These are phyloP conservation scores for Hemerocallis citrina DNA, from an alignment of 106 monocot species.

Conservation along the genomic window DNA sequence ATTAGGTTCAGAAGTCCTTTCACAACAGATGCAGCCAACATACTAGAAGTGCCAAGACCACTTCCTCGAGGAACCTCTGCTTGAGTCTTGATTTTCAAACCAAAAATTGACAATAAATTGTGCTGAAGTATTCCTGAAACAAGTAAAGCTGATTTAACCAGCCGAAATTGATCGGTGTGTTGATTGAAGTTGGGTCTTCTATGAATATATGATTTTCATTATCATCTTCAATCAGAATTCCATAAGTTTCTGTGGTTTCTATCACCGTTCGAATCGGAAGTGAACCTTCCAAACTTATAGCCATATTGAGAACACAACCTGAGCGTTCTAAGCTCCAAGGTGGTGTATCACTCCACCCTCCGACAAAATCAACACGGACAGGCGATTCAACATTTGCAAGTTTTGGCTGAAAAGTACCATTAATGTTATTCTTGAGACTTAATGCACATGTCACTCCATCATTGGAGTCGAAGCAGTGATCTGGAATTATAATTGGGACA, in stretches of 20 bases:
- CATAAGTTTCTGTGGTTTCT: slow-evolving; percentile 45
- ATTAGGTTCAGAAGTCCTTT: slow-evolving; percentile 82
- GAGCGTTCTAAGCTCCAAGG: slow-evolving; percentile 93
- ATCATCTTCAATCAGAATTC: slow-evolving; percentile 73
- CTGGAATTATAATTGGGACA: slow-evolving; percentile 18
- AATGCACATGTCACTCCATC: slow-evolving; percentile 8
- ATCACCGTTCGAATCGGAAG: slow-evolving; percentile 57
- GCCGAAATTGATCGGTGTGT: slow-evolving; percentile 75
- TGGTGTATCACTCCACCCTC: slow-evolving; percentile 99
- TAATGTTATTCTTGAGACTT: neutral
- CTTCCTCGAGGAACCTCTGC: slow-evolving; percentile 92
- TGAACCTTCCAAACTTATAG: slow-evolving; percentile 59
- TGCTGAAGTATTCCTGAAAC: slow-evolving; percentile 51
- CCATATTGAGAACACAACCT: slow-evolving; percentile 97
- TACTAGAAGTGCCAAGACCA: slow-evolving; percentile 95
- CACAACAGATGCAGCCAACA: slow-evolving; percentile 90
- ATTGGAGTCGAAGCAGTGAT: slow-evolving; percentile 5
- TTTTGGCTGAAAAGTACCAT: slow-evolving; percentile 19
- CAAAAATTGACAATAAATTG: slow-evolving; percentile 26
- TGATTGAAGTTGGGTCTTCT: slow-evolving; percentile 46
- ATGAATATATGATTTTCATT: slow-evolving; percentile 46
- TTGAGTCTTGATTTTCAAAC: slow-evolving; percentile 67
- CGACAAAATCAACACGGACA: slow-evolving; percentile 94
- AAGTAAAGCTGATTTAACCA: slow-evolving; percentile 85
- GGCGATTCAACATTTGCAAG: slow-evolving; percentile 54